Percentiles rank a stretch among this genome's conserved stretches.
phyloP scores from a whole-genome alignment of 805 yeast species.

The Brettanomyces anomalus region DNA sequence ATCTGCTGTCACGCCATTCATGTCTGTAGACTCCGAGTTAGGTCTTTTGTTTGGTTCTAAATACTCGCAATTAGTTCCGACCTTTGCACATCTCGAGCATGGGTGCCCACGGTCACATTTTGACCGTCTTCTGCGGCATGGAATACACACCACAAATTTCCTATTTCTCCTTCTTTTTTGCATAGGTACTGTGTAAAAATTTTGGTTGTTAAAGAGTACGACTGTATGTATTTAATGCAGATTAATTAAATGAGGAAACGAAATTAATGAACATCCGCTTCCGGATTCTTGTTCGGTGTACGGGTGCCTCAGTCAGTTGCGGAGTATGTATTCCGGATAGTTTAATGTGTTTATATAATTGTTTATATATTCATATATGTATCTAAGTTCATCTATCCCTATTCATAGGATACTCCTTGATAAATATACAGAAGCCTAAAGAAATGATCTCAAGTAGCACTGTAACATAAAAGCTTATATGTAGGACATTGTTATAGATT shows the following conservation, averaged over 20 bases:
- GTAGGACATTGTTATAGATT: not conserved
- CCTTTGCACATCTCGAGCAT: conserved; percentile 7
- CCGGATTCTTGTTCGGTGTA: too few species aligned
- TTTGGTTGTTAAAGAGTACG: too few species aligned
- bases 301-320: too few species aligned
- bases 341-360: too few species aligned
- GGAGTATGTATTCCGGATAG: too few species aligned
- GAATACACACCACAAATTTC: conserved; percentile 6
- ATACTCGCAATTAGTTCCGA: not conserved
- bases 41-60: not conserved
- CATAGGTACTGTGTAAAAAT: not conserved
- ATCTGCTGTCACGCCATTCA: not conserved
- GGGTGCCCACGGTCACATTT: conserved; percentile 11
- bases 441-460: conserved; percentile 1
- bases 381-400: not conserved
- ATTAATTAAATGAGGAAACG: too few species aligned
- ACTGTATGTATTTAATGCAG: too few species aligned
- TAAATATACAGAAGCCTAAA: not conserved
- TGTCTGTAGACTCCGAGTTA: not conserved
- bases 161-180: conserved; percentile 7
- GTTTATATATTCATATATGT: too few species aligned
- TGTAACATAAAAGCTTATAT: not conserved
- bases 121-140: conserved; percentile 9
- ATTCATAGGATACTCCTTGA: conserved; percentile 1
- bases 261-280: too few species aligned